Evolutionary conservation across 192 early-diverging fungal species (phyloP).

Genomic region (Coemansia sp.): DNA sequence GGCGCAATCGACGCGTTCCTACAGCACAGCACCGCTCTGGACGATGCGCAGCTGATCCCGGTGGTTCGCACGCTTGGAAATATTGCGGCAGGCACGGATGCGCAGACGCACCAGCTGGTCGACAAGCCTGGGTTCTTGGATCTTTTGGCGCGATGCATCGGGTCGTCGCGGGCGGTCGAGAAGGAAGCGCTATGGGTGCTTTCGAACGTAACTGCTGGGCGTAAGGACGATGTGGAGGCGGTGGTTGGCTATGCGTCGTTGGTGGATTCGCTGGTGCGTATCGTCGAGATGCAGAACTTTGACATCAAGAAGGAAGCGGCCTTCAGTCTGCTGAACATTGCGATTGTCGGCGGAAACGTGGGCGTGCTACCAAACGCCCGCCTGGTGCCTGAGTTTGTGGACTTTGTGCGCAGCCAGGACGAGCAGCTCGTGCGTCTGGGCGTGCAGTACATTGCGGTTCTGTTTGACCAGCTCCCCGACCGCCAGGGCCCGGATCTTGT

Average conservation of each 20-base stretch:
- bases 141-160: conserved; percentile 35
- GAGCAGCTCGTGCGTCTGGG: conserved; percentile 63
- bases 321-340: conserved; percentile 64
- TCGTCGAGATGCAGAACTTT: conserved; percentile 62
- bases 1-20: conserved; percentile 36
- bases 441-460: conserved; percentile 58
- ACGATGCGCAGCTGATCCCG: conserved; percentile 53
- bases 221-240: conserved; percentile 49
- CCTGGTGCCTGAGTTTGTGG: conserved; percentile 44
- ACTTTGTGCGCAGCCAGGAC: conserved; percentile 66
- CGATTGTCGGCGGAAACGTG: conserved; percentile 33
- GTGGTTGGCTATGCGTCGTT: conserved; percentile 59
- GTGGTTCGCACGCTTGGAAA: conserved; percentile 68
- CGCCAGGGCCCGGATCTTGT: conserved; percentile 32
- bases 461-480: conserved; percentile 55
- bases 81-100: conserved; percentile 65
- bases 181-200: conserved; percentile 74
- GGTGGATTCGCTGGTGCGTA: conserved; percentile 53
- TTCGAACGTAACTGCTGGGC: conserved; percentile 64
- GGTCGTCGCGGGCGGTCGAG: conserved; percentile 54
- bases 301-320: conserved; percentile 73
- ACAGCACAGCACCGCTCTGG: conserved; percentile 14
- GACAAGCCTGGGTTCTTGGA: conserved; percentile 54
- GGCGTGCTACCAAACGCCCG: conserved; percentile 26
- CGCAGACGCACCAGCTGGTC: conserved; percentile 56